Evolutionary conservation across 768 basidiomycete genomes (phyloP).

Genomic region (Russula lepida): DNA sequence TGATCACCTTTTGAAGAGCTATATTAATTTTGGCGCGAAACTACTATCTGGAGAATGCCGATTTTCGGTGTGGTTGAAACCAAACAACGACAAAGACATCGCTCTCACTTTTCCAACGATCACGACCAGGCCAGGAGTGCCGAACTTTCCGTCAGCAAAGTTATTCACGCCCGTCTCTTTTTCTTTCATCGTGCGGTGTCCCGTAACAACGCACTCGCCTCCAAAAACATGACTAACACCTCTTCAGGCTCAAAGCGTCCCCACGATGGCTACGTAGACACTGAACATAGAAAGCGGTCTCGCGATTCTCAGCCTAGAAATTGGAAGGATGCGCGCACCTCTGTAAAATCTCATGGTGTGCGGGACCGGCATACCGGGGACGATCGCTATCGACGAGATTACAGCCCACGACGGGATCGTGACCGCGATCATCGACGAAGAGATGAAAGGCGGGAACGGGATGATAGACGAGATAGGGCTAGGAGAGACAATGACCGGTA

Average conservation of each 20-base stretch:
- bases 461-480: conserved; percentile 27
- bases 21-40: not conserved
- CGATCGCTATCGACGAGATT: conserved; percentile 25
- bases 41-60: not conserved
- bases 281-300: conserved; percentile 43
- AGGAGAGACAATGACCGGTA: conserved; percentile 31
- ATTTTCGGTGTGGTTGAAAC: not conserved
- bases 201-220: conserved; percentile 51
- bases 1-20: too few species aligned
- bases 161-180: conserved; percentile 15
- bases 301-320: conserved; percentile 49
- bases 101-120: conserved; percentile 4
- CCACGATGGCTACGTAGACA: conserved; percentile 48
- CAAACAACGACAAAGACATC: conserved; percentile 9
- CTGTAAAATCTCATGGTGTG: conserved; percentile 26
- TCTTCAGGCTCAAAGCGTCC: conserved; percentile 79
- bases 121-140: not conserved
- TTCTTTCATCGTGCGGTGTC: conserved; percentile 70
- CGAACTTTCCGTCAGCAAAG: not conserved
- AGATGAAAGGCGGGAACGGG: conserved; percentile 29
- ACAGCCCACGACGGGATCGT: conserved; percentile 24
- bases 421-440: conserved; percentile 29
- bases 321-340: conserved; percentile 59
- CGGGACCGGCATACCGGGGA: conserved; percentile 31
- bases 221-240: conserved; percentile 60